These are phyloP conservation scores for Aspergillus luchuensis DNA, from an alignment of 2,329 filamentous ascomycete species.

Conservation along the genomic window DNA sequence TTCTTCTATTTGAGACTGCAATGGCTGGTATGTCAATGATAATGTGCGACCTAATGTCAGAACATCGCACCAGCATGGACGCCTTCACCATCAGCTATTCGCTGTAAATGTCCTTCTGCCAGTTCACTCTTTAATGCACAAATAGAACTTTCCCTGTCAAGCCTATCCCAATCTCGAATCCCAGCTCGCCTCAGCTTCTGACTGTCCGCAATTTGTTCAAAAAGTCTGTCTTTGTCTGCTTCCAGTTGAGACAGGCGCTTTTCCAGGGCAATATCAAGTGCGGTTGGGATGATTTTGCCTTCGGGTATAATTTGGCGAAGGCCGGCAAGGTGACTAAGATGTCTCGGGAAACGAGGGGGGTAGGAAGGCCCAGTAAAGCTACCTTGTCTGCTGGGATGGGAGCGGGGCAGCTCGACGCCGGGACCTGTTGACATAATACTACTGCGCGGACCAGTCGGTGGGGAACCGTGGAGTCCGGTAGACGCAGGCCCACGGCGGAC, in stretches of 20 bases:
- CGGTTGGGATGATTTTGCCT: conserved; percentile 43
- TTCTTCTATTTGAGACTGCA: neutral
- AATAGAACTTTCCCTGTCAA: conserved; percentile 51
- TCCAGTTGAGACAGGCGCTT: conserved; percentile 50
- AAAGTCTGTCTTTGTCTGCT: conserved; percentile 47
- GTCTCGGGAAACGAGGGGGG: conserved; percentile 40
- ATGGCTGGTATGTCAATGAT: neutral
- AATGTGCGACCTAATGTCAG: conserved; percentile 20
- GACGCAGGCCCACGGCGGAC: conserved; percentile 38
- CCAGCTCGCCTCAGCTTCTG: conserved; percentile 46
- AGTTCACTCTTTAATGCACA: conserved; percentile 51
- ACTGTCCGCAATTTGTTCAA: conserved; percentile 48
- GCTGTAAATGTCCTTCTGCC: conserved; percentile 50
- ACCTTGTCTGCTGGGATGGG: conserved; percentile 39
- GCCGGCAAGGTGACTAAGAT: conserved; percentile 43
- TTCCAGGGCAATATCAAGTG: conserved; percentile 43
- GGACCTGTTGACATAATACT: conserved; percentile 31
- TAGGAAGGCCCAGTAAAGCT: conserved; percentile 40
- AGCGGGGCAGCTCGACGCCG: conserved; percentile 36
- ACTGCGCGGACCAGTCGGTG: conserved; percentile 43
- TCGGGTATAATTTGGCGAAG: conserved; percentile 45
- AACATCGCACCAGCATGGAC: conserved; percentile 45
- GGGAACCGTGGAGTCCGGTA: conserved; percentile 33
- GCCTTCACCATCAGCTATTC: conserved; percentile 49
- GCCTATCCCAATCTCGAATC: conserved; percentile 51